phyloP scores from a whole-genome alignment of 2,329 filamentous ascomycete species.

The Ophiostoma sp. region DNA sequence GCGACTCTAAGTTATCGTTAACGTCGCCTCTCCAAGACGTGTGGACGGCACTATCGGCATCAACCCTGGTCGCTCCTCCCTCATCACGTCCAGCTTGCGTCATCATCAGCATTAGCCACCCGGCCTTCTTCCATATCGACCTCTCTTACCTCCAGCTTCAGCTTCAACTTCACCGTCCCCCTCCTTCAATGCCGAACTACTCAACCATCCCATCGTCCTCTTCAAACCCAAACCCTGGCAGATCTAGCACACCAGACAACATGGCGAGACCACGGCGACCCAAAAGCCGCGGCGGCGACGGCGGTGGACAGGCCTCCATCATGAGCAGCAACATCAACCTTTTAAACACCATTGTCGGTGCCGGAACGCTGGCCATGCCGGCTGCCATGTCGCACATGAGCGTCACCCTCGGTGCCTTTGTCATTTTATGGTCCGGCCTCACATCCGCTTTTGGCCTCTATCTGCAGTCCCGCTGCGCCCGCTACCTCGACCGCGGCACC shows the following conservation, averaged over 20 bases:
- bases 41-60: not conserved
- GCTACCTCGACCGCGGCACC: conserved; percentile 83
- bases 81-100: conserved; percentile 3
- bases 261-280: conserved; percentile 56
- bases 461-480: conserved; percentile 84
- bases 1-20: no score
- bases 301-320: conserved; percentile 81
- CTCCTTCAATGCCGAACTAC: conserved; percentile 47
- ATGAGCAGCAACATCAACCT: conserved; percentile 90
- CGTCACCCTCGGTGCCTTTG: conserved; percentile 72
- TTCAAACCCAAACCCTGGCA: conserved; percentile 33
- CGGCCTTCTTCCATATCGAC: not conserved
- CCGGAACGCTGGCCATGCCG: conserved; percentile 92
- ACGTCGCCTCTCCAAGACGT: not conserved
- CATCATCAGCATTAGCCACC: not conserved
- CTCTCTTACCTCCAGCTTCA: not conserved
- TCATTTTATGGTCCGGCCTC: conserved; percentile 86
- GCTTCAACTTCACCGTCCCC: not conserved
- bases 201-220: conserved; percentile 44
- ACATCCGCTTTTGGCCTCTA: conserved; percentile 91
- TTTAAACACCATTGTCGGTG: conserved; percentile 93
- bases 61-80: conserved; percentile 7
- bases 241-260: conserved; percentile 35
- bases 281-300: conserved; percentile 59
- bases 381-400: conserved; percentile 93